These are phyloP conservation scores for Cladosporium sp. DNA, from an alignment of 2,329 filamentous ascomycete species.

Conservation along the genomic window DNA sequence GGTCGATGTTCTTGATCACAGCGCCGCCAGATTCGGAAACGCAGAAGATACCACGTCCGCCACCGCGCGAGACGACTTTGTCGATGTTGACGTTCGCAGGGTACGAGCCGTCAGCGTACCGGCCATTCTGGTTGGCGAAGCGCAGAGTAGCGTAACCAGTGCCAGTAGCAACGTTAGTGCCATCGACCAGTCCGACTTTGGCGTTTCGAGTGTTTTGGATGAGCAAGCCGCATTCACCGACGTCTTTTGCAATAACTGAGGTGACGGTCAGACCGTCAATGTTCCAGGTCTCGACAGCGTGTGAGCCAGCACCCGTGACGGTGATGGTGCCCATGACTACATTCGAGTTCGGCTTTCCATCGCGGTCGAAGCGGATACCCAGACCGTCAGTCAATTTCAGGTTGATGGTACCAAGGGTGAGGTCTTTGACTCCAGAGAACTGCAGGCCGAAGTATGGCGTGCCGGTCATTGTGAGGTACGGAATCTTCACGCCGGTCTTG, in stretches of 20 bases:
- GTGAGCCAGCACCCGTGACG: constrained; percentile 55
- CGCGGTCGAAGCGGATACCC: constrained; percentile 60
- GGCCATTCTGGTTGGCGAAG: constrained; percentile 59
- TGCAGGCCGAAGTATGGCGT: constrained; percentile 59
- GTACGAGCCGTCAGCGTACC: constrained; percentile 51
- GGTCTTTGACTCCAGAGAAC: constrained; percentile 53
- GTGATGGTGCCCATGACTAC: constrained; percentile 56
- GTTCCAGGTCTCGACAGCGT: constrained; percentile 62
- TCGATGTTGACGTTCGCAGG: constrained; percentile 55
- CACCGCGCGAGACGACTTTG: constrained; percentile 56
- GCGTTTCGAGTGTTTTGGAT: constrained; percentile 54
- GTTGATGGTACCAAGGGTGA: constrained; percentile 54
- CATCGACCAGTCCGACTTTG: constrained; percentile 56
- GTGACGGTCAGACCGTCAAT: constrained; percentile 56
- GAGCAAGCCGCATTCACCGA: constrained; percentile 59
- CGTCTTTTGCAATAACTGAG: constrained; percentile 54
- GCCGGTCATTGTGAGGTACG: constrained; percentile 59
- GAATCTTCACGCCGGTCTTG: constrained; percentile 53
- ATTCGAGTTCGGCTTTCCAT: constrained; percentile 53
- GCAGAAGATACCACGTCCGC: constrained; percentile 59
- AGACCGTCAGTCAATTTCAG: constrained; percentile 57
- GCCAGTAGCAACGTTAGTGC: constrained; percentile 54
- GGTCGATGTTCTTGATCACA: constrained; percentile 51
- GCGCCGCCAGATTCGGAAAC: constrained; percentile 58
- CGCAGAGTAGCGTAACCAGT: constrained; percentile 59